Evolutionary conservation across 2,329 filamentous ascomycete species (phyloP).

Genomic region (Cercospora citrullina): DNA sequence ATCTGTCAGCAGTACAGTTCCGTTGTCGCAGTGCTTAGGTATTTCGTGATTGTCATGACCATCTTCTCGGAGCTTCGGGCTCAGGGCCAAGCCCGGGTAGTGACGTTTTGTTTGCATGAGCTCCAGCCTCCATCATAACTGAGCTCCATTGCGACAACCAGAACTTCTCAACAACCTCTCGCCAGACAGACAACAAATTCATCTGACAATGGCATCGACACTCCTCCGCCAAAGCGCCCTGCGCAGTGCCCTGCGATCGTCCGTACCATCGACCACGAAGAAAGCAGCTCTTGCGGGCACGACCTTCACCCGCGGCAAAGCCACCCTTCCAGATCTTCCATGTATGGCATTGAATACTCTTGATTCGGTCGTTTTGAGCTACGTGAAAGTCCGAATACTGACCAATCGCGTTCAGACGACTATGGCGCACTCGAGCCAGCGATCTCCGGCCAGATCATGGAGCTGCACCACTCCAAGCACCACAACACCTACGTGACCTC

Average conservation of each 20-base stretch:
- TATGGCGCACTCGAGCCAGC: constrained; percentile 88
- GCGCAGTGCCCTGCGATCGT: constrained; percentile 70
- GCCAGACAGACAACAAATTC: neutral
- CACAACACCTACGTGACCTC: constrained; percentile 91
- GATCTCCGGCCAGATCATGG: constrained; percentile 91
- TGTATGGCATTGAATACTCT: constrained; percentile 53
- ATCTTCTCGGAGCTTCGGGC: constrained; percentile 7
- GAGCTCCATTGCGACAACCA: constrained; percentile 5
- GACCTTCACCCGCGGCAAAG: constrained; percentile 82
- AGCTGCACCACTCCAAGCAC: constrained; percentile 91
- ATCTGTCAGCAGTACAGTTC: neutral
- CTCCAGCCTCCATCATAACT: neutral
- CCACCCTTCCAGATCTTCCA: constrained; percentile 83
- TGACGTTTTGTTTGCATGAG: constrained; percentile 7
- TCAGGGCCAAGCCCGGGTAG: neutral
- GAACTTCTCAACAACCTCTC: neutral
- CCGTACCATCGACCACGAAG: constrained; percentile 59
- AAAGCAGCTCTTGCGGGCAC: constrained; percentile 68
- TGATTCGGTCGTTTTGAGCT: neutral
- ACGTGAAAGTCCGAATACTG: neutral
- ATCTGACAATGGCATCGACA: constrained; percentile 65
- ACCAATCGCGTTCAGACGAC: constrained; percentile 64
- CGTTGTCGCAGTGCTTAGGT: neutral
- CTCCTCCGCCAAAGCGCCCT: constrained; percentile 71
- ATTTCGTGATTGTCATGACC: neutral